Evolutionary conservation across 2,329 filamentous ascomycete species (phyloP).

Genomic region (Bipolaris bicolor): DNA sequence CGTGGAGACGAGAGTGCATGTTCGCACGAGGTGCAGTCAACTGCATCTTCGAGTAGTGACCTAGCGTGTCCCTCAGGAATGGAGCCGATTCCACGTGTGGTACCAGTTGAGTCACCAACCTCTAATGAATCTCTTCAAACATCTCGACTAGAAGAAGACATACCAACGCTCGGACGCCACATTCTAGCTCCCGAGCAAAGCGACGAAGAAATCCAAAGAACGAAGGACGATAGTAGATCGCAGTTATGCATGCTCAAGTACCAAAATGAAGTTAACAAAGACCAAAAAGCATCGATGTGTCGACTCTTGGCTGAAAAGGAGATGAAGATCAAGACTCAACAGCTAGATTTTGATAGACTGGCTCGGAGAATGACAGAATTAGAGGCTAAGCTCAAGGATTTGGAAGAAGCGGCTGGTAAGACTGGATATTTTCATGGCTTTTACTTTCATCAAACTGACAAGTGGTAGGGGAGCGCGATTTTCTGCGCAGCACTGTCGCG

Average conservation of each 20-base stretch:
- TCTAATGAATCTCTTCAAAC: constrained; percentile 8
- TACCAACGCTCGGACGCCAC: constrained; percentile 10
- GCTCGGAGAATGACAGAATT: constrained; percentile 2
- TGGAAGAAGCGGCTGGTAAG: not conserved
- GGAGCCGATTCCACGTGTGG: not conserved
- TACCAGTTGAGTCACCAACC: constrained; percentile 10
- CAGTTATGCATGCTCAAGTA: constrained; percentile 23
- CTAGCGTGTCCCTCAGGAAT: not conserved
- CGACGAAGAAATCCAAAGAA: not conserved
- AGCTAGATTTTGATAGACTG: constrained; percentile 19
- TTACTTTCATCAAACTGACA: not conserved
- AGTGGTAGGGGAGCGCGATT: constrained; percentile 13
- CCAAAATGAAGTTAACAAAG: constrained; percentile 26
- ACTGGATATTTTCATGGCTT: not conserved
- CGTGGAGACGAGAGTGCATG: constrained; percentile 3
- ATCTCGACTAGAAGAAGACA: constrained; percentile 3
- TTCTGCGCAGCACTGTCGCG: constrained; percentile 13
- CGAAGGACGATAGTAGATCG: constrained; percentile 3
- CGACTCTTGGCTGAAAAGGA: constrained; percentile 25
- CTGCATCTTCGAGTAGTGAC: not conserved
- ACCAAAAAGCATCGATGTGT: constrained; percentile 26
- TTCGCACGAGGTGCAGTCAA: not conserved
- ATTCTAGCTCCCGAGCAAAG: not conserved
- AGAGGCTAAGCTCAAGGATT: not conserved
- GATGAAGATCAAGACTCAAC: constrained; percentile 20